Percentiles rank a stretch among this genome's conserved stretches.
Evolutionary conservation across 352 stramenopile genomes (phyloP).

Genomic region (Pythium biforme): DNA sequence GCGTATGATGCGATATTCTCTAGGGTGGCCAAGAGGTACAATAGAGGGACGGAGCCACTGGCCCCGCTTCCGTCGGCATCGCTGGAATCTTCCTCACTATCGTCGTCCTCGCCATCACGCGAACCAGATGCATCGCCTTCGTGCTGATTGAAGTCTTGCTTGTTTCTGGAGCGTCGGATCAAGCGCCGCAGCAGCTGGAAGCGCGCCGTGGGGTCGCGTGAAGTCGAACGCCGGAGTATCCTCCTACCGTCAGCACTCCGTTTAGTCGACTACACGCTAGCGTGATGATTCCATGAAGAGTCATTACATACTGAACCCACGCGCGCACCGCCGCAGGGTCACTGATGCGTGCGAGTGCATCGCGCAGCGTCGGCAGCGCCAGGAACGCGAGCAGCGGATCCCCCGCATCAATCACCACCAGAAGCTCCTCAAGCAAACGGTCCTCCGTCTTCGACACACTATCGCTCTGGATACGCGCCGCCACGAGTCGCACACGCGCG

Average conservation of each 20-base stretch:
- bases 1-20: not conserved
- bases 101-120: not conserved
- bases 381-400: slow-evolving; percentile 48
- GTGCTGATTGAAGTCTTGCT: not conserved
- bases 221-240: not conserved
- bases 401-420: slow-evolving; percentile 31
- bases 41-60: not conserved
- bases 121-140: too few species aligned
- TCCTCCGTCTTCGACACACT: not conserved
- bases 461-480: not conserved
- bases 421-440: slow-evolving; percentile 8
- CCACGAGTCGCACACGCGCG: not conserved
- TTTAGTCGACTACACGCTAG: not conserved
- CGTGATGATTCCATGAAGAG: not conserved
- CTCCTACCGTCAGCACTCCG: not conserved
- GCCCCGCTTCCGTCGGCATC: not conserved
- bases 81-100: not conserved
- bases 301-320: slow-evolving; percentile 1
- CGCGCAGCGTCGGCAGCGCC: slow-evolving; percentile 38
- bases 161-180: slow-evolving; percentile 19
- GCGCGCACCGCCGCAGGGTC: not conserved
- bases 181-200: slow-evolving; percentile 54
- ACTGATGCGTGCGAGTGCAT: not conserved
- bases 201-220: slow-evolving; percentile 8
- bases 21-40: not conserved